Base-by-base conservation (phyloP, 2,329 filamentous ascomycete species). In the Leptographium procerum region DNA sequence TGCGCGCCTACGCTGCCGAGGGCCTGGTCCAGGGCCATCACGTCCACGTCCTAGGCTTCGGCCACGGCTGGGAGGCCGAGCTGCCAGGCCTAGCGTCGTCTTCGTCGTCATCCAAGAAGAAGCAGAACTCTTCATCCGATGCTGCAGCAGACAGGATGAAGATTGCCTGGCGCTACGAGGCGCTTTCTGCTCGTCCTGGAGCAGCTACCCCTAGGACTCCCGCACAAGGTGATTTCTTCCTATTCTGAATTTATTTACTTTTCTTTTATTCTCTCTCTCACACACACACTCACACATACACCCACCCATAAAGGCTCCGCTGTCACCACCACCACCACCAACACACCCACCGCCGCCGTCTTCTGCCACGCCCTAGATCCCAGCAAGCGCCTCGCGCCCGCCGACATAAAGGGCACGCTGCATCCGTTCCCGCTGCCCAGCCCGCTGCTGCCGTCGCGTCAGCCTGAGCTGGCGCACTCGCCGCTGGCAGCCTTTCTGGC, bases 81-180 rank as follows among this genome's bases (percentile, higher is more conserved):
- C 75, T 99, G 26, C 94, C 94, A 3, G 92, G 88, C 0, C 70
- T 95, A 36, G 57, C 59, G 78, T 72, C 77, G 1, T 22, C 47
- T 9, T 72, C 19, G 29, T 16, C 60, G 14, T 50, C 62, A 72
- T 77, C 55, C 34, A n/a, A 19, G 40, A 43, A n/a, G 19, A 4
- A 33, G 31, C 31, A 33, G 31, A n/a, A 26, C 16, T 14, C 45
- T 2, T 9, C 77, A 34, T 74, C 77, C 45, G 57, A 68, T 19
- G 64, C 69, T 3, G 66, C 72, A 2, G 77, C 79, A 16, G 88
- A 92, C 62, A 91, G 86, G 71, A 97, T 99, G 94, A 97, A 96
- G 75, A 99, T 99, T 75, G 94, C 94, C 4, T 99, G 94, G 94
- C 82, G 94, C 70, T 99, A 99, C 73, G 91, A 97, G 71, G 82